A percentile compares a stretch with the other conserved stretches of the same genome.
phyloP scores from a whole-genome alignment of 2,329 filamentous ascomycete species.

The Westerdykella sp. region DNA sequence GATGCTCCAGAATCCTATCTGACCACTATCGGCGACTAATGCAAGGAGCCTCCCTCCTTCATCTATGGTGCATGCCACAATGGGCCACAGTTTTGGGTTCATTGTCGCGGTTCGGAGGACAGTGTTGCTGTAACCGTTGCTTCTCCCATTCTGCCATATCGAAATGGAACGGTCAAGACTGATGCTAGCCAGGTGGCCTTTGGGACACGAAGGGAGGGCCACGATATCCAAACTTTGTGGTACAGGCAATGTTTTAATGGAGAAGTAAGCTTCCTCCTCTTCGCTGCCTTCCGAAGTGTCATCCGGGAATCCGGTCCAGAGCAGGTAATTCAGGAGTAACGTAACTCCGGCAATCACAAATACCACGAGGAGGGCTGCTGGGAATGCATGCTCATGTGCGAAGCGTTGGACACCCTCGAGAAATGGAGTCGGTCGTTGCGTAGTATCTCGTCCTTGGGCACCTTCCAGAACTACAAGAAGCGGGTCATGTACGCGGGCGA shows the following conservation, averaged over 20 bases:
- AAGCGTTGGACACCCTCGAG: conserved; percentile 46
- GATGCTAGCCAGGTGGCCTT: conserved; percentile 62
- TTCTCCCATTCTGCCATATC: conserved; percentile 48
- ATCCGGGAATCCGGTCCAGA: conserved; percentile 56
- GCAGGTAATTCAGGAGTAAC: conserved; percentile 66
- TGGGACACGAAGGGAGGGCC: conserved; percentile 55
- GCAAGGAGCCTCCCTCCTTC: conserved; percentile 60
- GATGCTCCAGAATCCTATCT: conserved; percentile 60
- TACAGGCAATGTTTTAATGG: conserved; percentile 54
- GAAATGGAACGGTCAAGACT: conserved; percentile 64
- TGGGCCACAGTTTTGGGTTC: conserved; percentile 36
- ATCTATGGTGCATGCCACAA: conserved; percentile 60
- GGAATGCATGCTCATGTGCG: conserved; percentile 60
- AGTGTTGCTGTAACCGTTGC: conserved; percentile 23
- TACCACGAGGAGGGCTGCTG: conserved; percentile 58
- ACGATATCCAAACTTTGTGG: conserved; percentile 66
- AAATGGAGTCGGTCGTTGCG: conserved; percentile 46
- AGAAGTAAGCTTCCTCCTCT: conserved; percentile 49
- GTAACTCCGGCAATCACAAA: conserved; percentile 59
- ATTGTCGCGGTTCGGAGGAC: conserved; percentile 27
- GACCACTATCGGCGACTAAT: conserved; percentile 54
- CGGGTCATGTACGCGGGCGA: conserved; percentile 69
- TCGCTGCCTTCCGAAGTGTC: conserved; percentile 40
- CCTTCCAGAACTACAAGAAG: conserved; percentile 65
- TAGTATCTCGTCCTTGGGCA: conserved; percentile 56